Evolutionary conservation across 1,284 basidiomycete genomes (phyloP).

Genomic region (Cutaneotrichosporon sp.): DNA sequence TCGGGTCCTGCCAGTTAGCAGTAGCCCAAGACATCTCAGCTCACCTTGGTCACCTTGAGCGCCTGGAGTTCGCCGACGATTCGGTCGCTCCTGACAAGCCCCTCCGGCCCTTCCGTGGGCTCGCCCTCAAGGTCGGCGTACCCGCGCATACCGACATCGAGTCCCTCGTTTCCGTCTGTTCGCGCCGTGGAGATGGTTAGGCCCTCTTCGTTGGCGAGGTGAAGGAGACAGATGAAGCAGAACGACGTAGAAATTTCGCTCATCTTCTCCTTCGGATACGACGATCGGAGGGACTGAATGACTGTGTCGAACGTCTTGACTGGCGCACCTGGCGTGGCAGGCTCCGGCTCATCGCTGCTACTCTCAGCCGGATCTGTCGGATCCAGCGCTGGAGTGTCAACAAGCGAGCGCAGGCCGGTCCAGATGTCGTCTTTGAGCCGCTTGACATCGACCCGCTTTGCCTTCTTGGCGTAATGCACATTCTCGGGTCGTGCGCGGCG

Average conservation of each 20-base stretch:
- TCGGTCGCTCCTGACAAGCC: constrained; percentile 34
- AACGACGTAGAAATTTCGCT: constrained; percentile 98
- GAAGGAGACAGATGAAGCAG: constrained; percentile 96
- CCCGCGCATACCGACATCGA: constrained; percentile 43
- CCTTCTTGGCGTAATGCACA: constrained; percentile 92
- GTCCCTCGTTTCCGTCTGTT: constrained; percentile 48
- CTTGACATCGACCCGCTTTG: constrained; percentile 94
- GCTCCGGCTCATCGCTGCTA: constrained; percentile 4
- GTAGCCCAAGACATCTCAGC: too few relatives aligned
- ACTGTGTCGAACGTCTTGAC: constrained; percentile 74
- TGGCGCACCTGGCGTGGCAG: constrained; percentile 54
- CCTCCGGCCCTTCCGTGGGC: constrained; percentile 12
- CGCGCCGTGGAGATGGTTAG: constrained; percentile 63
- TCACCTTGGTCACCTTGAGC: constrained; percentile 44
- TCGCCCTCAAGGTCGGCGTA: constrained; percentile 24
- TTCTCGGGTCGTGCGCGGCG: constrained; percentile 78
- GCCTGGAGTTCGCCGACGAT: constrained; percentile 47
- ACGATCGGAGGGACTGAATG: constrained; percentile 69
- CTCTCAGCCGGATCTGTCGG: not conserved
- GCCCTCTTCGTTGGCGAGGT: constrained; percentile 93
- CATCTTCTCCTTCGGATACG: constrained; percentile 90
- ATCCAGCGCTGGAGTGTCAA: not conserved
- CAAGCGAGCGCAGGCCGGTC: constrained; percentile 70
- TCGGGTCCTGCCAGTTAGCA: constrained; percentile 28
- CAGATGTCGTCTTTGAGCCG: constrained; percentile 98